Conservation (phyloP, 192 early-diverging fungal species). For the Coemansia sp. region DNA sequence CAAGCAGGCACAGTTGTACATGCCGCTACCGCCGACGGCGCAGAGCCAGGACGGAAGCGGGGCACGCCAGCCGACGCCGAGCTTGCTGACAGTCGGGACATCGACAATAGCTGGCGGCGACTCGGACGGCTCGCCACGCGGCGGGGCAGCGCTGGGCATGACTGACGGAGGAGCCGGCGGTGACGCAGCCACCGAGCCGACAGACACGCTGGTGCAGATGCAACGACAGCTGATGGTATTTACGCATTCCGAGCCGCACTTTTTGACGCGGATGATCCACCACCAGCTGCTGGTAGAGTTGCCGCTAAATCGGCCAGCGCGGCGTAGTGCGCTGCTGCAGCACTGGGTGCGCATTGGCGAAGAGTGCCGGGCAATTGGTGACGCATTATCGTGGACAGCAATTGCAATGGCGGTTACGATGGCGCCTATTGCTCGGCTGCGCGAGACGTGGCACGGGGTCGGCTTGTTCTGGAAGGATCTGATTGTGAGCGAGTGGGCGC, state of each 20-base stretch:
- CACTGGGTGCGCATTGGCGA: constrained; percentile 72
- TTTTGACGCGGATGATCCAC: constrained; percentile 66
- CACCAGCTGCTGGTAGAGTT: constrained; percentile 65
- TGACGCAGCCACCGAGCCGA: not conserved
- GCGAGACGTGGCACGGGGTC: constrained; percentile 69
- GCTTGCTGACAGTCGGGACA: constrained; percentile 26
- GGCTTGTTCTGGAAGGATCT: constrained; percentile 50
- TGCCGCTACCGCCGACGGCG: constrained; percentile 17
- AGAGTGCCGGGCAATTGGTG: constrained; percentile 56
- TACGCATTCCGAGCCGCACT: constrained; percentile 65
- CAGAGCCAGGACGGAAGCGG: not conserved
- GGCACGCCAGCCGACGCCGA: constrained; percentile 18
- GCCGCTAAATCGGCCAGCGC: constrained; percentile 51
- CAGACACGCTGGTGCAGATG: constrained; percentile 23
- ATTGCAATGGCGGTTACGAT: constrained; percentile 69
- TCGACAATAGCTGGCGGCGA: constrained; percentile 2
- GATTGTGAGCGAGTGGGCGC: constrained; percentile 61
- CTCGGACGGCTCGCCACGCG: not conserved
- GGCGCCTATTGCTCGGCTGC: constrained; percentile 63
- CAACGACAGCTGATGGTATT: constrained; percentile 54
- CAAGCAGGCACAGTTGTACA: constrained; percentile 32
- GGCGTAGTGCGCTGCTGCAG: constrained; percentile 56
- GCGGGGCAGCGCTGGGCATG: not conserved
- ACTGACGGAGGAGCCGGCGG: not conserved
- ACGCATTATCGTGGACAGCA: constrained; percentile 64